Conservation (phyloP, 2,329 filamentous ascomycete species). For the Colletotrichum theobromicola region DNA sequence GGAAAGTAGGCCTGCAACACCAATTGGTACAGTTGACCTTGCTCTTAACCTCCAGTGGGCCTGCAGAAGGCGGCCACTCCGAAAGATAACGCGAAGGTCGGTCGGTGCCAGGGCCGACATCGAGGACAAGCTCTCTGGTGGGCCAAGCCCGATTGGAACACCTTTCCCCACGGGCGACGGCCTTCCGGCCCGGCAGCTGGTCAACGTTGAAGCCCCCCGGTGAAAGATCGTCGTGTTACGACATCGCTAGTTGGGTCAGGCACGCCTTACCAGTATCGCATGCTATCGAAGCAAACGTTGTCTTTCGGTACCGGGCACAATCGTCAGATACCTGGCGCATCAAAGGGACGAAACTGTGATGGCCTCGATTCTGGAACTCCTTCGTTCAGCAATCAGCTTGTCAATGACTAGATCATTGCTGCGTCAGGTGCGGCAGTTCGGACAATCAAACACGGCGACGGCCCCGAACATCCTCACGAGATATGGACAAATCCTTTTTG, state of each 20-base stretch:
- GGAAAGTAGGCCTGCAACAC: background rate
- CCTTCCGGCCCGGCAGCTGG: conserved; percentile 1
- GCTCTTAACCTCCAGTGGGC: background rate
- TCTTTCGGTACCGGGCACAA: background rate
- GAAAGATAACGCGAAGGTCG: background rate
- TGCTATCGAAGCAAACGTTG: background rate
- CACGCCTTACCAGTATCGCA: background rate
- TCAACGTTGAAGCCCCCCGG: background rate
- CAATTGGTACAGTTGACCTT: conserved; percentile 6
- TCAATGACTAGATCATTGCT: background rate
- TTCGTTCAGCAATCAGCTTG: background rate
- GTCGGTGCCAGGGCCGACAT: background rate
- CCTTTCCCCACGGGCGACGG: conserved; percentile 2
- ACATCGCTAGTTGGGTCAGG: background rate
- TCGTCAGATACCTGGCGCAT: background rate
- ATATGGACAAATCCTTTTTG: background rate
- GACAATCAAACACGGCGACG: conserved; percentile 31
- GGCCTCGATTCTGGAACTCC: background rate
- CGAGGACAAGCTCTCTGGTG: background rate
- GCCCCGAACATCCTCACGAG: background rate
- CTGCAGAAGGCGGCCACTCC: background rate
- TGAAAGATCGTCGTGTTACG: background rate
- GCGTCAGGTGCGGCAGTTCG: conserved; percentile 28
- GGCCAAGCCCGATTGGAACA: background rate
- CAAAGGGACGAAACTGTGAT: background rate